Conservation (phyloP, 2,329 filamentous ascomycete genomes). For the Nemania diffusa region DNA sequence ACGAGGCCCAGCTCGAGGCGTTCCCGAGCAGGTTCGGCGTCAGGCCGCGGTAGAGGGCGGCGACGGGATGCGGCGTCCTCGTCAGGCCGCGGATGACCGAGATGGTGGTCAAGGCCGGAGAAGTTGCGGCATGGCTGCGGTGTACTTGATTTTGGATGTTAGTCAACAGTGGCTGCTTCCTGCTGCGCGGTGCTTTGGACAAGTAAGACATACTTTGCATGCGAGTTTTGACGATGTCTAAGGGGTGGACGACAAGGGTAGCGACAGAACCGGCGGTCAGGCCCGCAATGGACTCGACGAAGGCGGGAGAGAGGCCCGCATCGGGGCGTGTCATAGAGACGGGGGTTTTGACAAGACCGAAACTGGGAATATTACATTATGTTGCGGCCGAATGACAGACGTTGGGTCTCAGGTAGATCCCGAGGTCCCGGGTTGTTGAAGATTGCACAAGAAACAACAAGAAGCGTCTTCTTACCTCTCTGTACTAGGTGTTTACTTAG, state of each 20-base stretch:
- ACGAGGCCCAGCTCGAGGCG: constrained; percentile 87
- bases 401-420: neutral
- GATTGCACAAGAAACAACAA: too few relatives aligned
- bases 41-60: constrained; percentile 87
- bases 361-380: constrained; percentile 27
- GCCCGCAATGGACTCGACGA: constrained; percentile 89
- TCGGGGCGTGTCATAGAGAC: constrained; percentile 61
- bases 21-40: constrained; percentile 93
- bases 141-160: constrained; percentile 56
- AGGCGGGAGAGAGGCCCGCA: constrained; percentile 76
- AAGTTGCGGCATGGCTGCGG: constrained; percentile 55
- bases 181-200: neutral
- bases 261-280: constrained; percentile 88
- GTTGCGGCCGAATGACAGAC: neutral
- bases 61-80: constrained; percentile 64
- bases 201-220: constrained; percentile 75
- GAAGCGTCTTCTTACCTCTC: too few relatives aligned
- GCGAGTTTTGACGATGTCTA: constrained; percentile 96
- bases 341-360: constrained; percentile 9
- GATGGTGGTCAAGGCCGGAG: constrained; percentile 59
- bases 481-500: neutral
- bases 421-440: too few relatives aligned
- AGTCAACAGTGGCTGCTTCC: constrained; percentile 27
- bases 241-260: constrained; percentile 87
- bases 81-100: constrained; percentile 63